Percentiles rank a stretch among this genome's conserved stretches.
Conservation (phyloP, 2,329 filamentous ascomycete species). For the Colletotrichum sp. region DNA sequence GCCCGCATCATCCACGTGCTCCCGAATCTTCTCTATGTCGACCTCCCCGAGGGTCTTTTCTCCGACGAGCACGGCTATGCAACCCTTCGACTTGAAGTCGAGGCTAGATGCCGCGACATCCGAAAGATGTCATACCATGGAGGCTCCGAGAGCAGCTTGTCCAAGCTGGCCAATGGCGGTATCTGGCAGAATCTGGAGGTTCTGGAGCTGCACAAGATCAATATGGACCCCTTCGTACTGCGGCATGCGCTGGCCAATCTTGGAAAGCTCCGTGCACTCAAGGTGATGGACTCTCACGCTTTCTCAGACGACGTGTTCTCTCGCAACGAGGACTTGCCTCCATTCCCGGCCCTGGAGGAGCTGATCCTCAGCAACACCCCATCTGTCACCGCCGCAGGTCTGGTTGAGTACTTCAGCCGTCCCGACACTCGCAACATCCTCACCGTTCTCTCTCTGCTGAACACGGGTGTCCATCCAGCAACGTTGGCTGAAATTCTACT, state of each 20-base stretch:
- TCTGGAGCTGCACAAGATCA: conserved; percentile 71
- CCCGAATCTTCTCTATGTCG: conserved; percentile 86
- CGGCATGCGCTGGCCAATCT: conserved; percentile 75
- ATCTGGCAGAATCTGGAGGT: conserved; percentile 76
- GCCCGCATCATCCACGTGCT: conserved; percentile 85
- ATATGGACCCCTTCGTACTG: conserved; percentile 73
- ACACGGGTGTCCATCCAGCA: conserved; percentile 72
- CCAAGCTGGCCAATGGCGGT: conserved; percentile 68
- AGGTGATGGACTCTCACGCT: conserved; percentile 71
- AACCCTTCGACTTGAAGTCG: conserved; percentile 81
- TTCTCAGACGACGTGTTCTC: conserved; percentile 82
- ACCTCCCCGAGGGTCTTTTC: conserved; percentile 88
- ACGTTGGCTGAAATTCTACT: conserved; percentile 66
- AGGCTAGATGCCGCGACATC: conserved; percentile 81
- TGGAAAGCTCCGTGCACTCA: conserved; percentile 73
- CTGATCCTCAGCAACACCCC: conserved; percentile 76
- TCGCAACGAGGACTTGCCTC: conserved; percentile 67
- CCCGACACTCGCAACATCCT: conserved; percentile 66
- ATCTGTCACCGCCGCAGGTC: conserved; percentile 72
- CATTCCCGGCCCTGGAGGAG: conserved; percentile 77
- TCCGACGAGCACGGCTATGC: conserved; percentile 78
- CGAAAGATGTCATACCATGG: conserved; percentile 86
- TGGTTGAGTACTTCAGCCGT: conserved; percentile 70
- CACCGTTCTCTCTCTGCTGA: conserved; percentile 71
- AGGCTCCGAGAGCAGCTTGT: conserved; percentile 80